Evolutionary conservation across 345 rosid genomes (phyloP).

Genomic region (Bruguiera gymnorhiza): DNA sequence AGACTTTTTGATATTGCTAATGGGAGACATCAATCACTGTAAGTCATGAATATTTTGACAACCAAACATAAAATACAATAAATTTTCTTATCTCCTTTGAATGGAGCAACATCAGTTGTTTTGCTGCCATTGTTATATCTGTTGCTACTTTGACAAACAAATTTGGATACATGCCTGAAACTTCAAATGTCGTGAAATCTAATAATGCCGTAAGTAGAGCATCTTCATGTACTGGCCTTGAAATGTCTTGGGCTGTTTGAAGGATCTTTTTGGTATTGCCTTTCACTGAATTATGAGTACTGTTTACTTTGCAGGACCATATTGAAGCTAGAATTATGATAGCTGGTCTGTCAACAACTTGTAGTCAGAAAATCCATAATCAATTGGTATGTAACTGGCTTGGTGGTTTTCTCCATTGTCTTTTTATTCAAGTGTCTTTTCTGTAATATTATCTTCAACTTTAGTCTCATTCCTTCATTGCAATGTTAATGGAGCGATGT

Average conservation of each 20-base stretch:
- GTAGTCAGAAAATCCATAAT: constrained; percentile 98
- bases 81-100: background rate
- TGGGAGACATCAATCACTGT: background rate
- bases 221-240: constrained; percentile 7
- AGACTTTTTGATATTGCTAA: background rate
- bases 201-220: background rate
- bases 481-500: background rate
- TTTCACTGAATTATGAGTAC: constrained; percentile 7
- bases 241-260: background rate
- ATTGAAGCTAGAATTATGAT: constrained; percentile 71
- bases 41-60: background rate
- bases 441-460: background rate
- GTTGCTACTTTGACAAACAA: background rate
- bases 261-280: constrained; percentile 7
- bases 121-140: background rate
- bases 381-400: constrained; percentile 71
- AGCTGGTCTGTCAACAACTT: constrained; percentile 88
- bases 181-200: background rate
- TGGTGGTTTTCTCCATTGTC: constrained; percentile 7
- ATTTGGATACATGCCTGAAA: background rate
- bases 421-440: background rate
- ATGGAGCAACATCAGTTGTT: background rate
- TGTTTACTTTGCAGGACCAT: constrained; percentile 57
- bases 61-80: too few relatives aligned
- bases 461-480: background rate